Percentiles rank a stretch among this genome's conserved stretches.
Evolutionary conservation across 164 flowering plant species (phyloP).

Genomic region (Piper longum): DNA sequence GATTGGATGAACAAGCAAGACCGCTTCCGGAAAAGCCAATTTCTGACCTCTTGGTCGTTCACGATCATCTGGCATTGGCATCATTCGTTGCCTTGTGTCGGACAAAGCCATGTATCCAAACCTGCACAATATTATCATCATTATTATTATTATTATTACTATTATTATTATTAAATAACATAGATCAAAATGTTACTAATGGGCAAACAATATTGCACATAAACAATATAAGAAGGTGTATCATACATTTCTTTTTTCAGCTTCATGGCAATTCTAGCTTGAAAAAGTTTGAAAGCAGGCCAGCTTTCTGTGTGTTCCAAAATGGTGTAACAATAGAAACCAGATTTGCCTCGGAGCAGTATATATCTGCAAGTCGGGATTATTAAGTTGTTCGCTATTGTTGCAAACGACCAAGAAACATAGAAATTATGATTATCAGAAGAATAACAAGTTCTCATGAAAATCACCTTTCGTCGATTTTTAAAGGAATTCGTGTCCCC

Average conservation of each 20-base stretch:
- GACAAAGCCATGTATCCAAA: conserved; percentile 81
- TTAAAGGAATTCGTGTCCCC: conserved; percentile 50
- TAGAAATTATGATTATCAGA: too few species aligned
- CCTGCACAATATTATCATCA: conserved; percentile 19
- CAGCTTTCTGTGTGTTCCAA: conserved; percentile 71
- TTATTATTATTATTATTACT: background rate
- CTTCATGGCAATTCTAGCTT: conserved; percentile 65
- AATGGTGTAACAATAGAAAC: conserved; percentile 72
- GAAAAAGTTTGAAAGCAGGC: conserved; percentile 52
- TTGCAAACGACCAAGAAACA: too few species aligned
- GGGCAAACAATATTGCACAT: background rate
- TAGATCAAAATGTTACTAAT: background rate
- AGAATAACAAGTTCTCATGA: too few species aligned
- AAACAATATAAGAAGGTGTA: background rate
- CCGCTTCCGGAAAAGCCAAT: conserved; percentile 86
- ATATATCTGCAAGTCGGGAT: conserved; percentile 33
- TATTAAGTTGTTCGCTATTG: too few species aligned
- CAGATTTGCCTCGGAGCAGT: conserved; percentile 62
- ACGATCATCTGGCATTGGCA: conserved; percentile 89
- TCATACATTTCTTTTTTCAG: conserved; percentile 71
- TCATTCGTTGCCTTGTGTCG: conserved; percentile 56
- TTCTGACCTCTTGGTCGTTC: conserved; percentile 41
- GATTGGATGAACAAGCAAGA: conserved; percentile 50
- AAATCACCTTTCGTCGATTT: conserved; percentile 72
- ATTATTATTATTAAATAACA: background rate